These are phyloP conservation scores for Rhizophagus prolifer DNA, from an alignment of 192 early-diverging fungal species.

Conservation along the genomic window DNA sequence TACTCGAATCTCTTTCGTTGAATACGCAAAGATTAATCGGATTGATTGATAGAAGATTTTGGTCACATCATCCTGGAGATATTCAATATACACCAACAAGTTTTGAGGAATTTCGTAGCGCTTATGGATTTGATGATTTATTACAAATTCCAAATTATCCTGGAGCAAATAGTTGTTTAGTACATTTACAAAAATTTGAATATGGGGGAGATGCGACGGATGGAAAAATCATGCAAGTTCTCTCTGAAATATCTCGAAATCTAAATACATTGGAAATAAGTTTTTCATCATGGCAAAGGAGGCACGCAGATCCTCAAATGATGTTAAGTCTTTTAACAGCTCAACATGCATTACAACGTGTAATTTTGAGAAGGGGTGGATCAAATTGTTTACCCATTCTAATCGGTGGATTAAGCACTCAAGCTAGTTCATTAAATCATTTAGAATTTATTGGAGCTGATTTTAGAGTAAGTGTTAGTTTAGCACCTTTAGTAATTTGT, in stretches of 20 bases:
- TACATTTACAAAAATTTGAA: constrained; percentile 9
- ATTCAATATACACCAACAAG: constrained; percentile 19
- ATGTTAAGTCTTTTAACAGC: constrained; percentile 8
- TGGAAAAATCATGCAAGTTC: constrained; percentile 19
- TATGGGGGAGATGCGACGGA: constrained; percentile 6
- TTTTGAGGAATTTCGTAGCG: constrained; percentile 12
- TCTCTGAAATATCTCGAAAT: not conserved
- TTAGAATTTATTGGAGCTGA: constrained; percentile 12
- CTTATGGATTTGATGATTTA: constrained; percentile 14
- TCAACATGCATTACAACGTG: constrained; percentile 5
- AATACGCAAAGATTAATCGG: constrained; percentile 7
- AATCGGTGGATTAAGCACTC: not conserved
- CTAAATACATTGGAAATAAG: constrained; percentile 5
- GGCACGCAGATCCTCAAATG: not conserved
- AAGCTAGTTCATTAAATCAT: constrained; percentile 10
- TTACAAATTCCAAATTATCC: not conserved
- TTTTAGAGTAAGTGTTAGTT: constrained; percentile 3
- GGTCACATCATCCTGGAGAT: constrained; percentile 14
- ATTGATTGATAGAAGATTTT: constrained; percentile 9
- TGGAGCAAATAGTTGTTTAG: not conserved
- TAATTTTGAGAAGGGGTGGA: not conserved
- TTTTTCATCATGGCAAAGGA: constrained; percentile 22
- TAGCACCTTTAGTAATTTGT: not conserved
- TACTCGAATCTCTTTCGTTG: not conserved
- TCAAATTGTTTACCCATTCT: not conserved